A percentile compares a stretch with the other conserved stretches of the same genome.
Evolutionary conservation across 257 asterid species (phyloP).

Genomic region (Solanum acaule): DNA sequence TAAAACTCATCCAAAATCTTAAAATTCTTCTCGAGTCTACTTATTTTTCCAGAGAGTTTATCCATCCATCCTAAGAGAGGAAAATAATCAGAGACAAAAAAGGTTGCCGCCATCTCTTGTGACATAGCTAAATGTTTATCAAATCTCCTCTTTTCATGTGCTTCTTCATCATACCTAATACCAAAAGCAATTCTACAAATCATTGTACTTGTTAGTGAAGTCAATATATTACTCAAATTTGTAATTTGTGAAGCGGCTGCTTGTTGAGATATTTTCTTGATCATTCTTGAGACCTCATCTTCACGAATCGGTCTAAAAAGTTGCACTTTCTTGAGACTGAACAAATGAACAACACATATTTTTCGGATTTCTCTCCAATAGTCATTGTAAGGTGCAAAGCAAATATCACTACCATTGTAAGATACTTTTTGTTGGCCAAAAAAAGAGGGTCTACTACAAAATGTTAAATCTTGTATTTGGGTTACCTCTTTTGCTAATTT

Average conservation of each 20-base stretch:
- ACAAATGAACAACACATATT: background rate
- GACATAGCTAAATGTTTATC: no score
- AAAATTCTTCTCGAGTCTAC: background rate
- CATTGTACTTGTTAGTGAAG: background rate
- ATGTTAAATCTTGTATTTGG: background rate
- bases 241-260: background rate
- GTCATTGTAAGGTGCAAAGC: background rate
- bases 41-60: background rate
- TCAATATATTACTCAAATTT: background rate
- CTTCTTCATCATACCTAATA: no score
- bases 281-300: background rate
- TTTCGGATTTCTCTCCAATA: background rate
- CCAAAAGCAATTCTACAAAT: no score
- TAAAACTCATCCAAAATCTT: constrained; percentile 8
- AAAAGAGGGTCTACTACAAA: background rate
- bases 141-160: no score
- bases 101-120: background rate
- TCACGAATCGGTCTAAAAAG: background rate
- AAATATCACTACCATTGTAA: background rate
- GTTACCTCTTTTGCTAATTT: background rate
- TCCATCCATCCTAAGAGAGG: constrained; percentile 16
- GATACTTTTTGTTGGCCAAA: background rate
- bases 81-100: constrained; percentile 6
- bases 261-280: background rate
- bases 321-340: background rate